Base-by-base conservation (phyloP, 441 rosid genomes). In the Pelargonium fulgidum region DNA sequence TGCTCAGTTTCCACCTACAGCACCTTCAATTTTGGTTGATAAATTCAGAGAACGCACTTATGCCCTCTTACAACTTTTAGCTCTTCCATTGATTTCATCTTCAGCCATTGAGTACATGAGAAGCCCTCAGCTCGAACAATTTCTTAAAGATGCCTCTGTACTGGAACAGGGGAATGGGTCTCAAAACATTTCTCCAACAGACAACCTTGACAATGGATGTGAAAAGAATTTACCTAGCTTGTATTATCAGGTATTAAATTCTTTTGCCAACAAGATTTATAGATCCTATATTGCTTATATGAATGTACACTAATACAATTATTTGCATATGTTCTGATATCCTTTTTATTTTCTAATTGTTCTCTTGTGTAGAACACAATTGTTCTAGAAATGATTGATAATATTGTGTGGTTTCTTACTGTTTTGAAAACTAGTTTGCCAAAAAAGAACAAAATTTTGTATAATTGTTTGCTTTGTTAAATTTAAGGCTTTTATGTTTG, bases 1-100 rank as follows among this genome's bases (percentile, higher is more conserved):
- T 66, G 90, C 90, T 8, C 92, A 89, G 78, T 94, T 94, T 79
- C 98, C 99, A 78, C 92, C 90, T 14, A 78, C 82, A 68, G 68
- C 89, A 39, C 85, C 87, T 39, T 84, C 81, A 59, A 81, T 86
- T 75, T 86, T 94, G 77, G 91, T 84, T 24, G 92, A 89, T 45
- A 78, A 82, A 72, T 93, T 81, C 71, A 81, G 66, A 68, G 88
- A 88, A 62, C 83, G 93, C 20, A 81, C 83, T 61, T 76, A 76
- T 69, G 81, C 79, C 45, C 86, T 90, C 61, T 70, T 85, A 50
- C 87, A 82, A 78, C 84, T 92, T 44, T 73, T 70, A 65, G 86
- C 91, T 65, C 90, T 92, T 74, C 99, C 98, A 3, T 61, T 84
- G 58, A 73, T 94, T 79, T 86, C 94, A 42, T 80, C 88, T 72